A percentile compares a stretch with the other conserved stretches of the same genome.
Conservation (phyloP, 2,329 filamentous ascomycete genomes). For the Colletotrichum lupini region DNA sequence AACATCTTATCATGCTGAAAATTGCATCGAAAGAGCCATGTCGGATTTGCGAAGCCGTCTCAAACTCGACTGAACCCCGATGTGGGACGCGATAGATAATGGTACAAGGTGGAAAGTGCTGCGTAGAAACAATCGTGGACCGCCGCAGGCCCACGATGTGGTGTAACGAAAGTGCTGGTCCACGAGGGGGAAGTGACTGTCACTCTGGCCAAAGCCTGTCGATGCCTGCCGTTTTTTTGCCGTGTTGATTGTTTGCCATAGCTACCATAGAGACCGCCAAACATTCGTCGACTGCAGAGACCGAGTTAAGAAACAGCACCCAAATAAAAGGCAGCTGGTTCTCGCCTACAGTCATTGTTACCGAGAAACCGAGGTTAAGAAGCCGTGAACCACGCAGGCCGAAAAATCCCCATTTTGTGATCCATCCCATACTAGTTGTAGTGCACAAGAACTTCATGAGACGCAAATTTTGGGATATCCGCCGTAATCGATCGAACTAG, state of each 20-base stretch:
- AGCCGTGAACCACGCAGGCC: conserved; percentile 26
- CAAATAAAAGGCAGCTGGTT: conserved; percentile 2
- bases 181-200: conserved; percentile 33
- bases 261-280: conserved; percentile 36
- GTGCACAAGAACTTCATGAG: conserved; percentile 37
- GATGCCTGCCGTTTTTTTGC: conserved; percentile 35
- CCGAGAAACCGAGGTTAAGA: conserved; percentile 2
- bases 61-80: conserved; percentile 35
- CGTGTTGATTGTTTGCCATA: conserved; percentile 38
- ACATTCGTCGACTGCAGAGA: conserved; percentile 24
- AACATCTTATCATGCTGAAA: conserved; percentile 38
- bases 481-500: conserved; percentile 34
- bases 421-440: conserved; percentile 35
- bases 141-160: conserved; percentile 26
- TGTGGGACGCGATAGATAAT: conserved; percentile 37
- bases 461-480: conserved; percentile 36
- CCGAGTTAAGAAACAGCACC: background rate
- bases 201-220: conserved; percentile 37
- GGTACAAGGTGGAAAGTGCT: conserved; percentile 37
- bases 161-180: conserved; percentile 37
- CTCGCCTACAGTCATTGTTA: conserved; percentile 7
- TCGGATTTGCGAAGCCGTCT: conserved; percentile 36
- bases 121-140: conserved; percentile 32
- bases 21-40: conserved; percentile 36
- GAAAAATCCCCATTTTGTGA: conserved; percentile 32